A percentile compares a stretch with the other conserved stretches of the same genome.
phyloP scores from a whole-genome alignment of 139 green algal genomes.

The Axilococcus clingmanii region DNA sequence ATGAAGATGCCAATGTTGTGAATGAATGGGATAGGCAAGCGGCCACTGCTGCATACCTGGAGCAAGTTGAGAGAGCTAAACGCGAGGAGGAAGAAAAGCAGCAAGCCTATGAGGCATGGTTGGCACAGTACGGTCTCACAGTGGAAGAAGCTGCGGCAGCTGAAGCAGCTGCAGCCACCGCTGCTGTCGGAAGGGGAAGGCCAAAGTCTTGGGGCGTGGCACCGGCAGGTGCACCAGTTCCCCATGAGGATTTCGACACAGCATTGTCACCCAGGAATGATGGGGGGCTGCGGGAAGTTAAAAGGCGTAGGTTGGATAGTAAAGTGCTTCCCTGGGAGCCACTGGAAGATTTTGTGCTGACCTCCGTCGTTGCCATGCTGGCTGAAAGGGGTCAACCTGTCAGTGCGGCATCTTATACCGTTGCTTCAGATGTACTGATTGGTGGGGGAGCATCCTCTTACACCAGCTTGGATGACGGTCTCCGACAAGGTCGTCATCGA shows the following conservation, averaged over 20 bases:
- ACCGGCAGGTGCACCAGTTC: neutral
- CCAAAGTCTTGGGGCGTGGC: too few species aligned
- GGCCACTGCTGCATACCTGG: slow-evolving; percentile 36
- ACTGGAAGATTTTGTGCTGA: slow-evolving; percentile 16
- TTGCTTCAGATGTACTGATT: slow-evolving; percentile 18
- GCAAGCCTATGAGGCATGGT: neutral
- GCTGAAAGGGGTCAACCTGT: slow-evolving; percentile 1
- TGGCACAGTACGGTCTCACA: neutral
- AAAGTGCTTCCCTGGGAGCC: neutral
- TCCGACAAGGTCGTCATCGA: neutral
- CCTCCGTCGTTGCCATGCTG: slow-evolving; percentile 1
- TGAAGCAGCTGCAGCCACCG: too few species aligned
- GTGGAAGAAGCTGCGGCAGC: too few species aligned
- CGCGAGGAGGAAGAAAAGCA: slow-evolving; percentile 1
- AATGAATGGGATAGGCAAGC: slow-evolving; percentile 56
- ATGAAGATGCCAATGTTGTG: slow-evolving; percentile 31
- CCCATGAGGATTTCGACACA: neutral
- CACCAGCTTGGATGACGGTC: neutral
- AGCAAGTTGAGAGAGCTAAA: slow-evolving; percentile 11
- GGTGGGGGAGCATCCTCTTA: slow-evolving; percentile 11
- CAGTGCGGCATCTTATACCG: slow-evolving; percentile 9
- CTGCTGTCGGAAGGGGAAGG: too few species aligned
- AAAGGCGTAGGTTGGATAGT: neutral
- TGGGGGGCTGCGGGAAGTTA: neutral
- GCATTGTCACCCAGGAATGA: neutral